phyloP scores from a whole-genome alignment of 164 flowering plant genomes.

The Tetrastigma voinierianum region DNA sequence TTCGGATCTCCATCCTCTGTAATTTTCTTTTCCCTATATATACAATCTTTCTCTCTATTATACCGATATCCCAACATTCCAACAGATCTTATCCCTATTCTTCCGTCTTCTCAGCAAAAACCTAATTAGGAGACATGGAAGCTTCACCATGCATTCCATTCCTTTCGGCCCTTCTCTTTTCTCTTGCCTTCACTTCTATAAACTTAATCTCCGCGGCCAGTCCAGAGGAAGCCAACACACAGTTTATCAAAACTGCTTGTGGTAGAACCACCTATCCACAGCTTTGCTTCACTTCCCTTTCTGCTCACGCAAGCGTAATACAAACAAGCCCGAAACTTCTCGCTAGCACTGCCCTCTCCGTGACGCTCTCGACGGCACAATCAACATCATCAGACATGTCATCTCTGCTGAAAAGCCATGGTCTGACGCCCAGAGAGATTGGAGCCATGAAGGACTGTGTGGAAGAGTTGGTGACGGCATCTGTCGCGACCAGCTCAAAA shows the following conservation, averaged over 20 bases:
- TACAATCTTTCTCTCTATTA: too few relatives aligned
- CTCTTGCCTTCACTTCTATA: background rate
- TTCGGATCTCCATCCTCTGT: too few relatives aligned
- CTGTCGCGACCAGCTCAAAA: conserved; percentile 39
- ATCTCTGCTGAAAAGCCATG: conserved; percentile 24
- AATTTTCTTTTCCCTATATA: too few relatives aligned
- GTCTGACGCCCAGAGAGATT: conserved; percentile 36
- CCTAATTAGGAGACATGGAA: conserved; percentile 3
- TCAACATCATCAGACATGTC: conserved; percentile 33
- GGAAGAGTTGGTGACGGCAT: conserved; percentile 50
- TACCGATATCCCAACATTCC: too few relatives aligned
- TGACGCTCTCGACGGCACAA: conserved; percentile 36
- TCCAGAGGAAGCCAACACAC: conserved; percentile 19
- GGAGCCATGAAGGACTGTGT: conserved; percentile 61
- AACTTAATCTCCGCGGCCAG: conserved; percentile 4
- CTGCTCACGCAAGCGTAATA: conserved; percentile 40
- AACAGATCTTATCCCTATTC: too few relatives aligned
- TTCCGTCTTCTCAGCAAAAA: too few relatives aligned
- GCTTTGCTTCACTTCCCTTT: conserved; percentile 56
- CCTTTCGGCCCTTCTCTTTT: background rate
- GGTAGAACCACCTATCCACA: conserved; percentile 48
- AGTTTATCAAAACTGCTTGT: conserved; percentile 58
- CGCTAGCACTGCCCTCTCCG: conserved; percentile 52
- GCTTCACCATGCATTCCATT: background rate
- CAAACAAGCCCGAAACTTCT: conserved; percentile 51